A percentile compares a stretch with the other conserved stretches of the same genome.
Conservation (phyloP, 2,329 filamentous ascomycete genomes). For the Magnaporthiopsis incrustans region DNA sequence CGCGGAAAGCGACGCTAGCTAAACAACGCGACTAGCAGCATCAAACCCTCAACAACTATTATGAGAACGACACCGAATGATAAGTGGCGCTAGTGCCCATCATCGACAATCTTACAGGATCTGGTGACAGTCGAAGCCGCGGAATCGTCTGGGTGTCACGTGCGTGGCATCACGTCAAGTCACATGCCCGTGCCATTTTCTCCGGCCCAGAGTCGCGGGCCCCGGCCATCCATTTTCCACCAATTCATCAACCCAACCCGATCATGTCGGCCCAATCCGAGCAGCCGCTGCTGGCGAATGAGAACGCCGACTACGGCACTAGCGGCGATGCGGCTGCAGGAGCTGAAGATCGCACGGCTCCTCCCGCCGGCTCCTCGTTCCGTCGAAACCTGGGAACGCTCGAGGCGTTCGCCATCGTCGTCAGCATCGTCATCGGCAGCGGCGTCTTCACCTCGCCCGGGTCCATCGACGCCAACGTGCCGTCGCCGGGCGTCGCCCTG, state of each 20-base stretch:
- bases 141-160: background rate
- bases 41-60: no score
- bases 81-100: no score
- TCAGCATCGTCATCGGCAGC: conserved; percentile 56
- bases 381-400: conserved; percentile 36
- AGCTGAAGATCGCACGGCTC: background rate
- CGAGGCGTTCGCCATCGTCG: conserved; percentile 50
- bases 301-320: no score
- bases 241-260: background rate
- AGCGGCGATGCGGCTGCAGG: background rate
- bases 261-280: background rate
- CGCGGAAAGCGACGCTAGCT: no score
- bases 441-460: conserved; percentile 59
- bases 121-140: no score
- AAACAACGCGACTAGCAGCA: no score
- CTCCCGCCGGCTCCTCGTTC: conserved; percentile 1
- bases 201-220: background rate
- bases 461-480: conserved; percentile 54
- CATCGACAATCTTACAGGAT: no score
- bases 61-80: no score
- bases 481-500: conserved; percentile 50
- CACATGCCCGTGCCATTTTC: background rate
- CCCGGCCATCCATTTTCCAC: background rate
- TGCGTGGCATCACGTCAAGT: background rate
- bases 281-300: background rate